Conservation (phyloP, 768 basidiomycete genomes). For the Lactarius akahatsu region DNA sequence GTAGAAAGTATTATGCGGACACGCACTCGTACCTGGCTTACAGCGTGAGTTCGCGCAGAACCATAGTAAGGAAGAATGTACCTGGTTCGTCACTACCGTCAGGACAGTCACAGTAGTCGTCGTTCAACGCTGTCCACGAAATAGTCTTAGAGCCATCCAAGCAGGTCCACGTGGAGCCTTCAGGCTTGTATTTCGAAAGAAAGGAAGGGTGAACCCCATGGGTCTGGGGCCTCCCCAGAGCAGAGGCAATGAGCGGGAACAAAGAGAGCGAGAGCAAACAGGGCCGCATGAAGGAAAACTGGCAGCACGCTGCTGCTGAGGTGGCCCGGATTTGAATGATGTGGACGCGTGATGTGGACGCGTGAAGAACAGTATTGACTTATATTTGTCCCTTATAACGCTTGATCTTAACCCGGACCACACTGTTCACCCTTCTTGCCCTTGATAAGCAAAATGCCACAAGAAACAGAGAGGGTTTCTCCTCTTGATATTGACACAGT, state of each 20-base stretch:
- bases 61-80: slow-evolving; percentile 32
- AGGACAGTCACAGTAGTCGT: slow-evolving; percentile 91
- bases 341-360: slow-evolving; percentile 3
- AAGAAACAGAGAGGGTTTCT: neutral
- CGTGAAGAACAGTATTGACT: slow-evolving; percentile 2
- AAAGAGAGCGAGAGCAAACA: slow-evolving; percentile 12
- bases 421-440: neutral
- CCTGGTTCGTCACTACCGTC: slow-evolving; percentile 98
- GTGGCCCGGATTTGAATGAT: neutral
- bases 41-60: slow-evolving; percentile 9
- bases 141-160: slow-evolving; percentile 79
- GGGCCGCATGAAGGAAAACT: slow-evolving; percentile 13
- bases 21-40: slow-evolving; percentile 76
- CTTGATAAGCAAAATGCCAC: neutral
- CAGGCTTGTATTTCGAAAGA: slow-evolving; percentile 54
- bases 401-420: neutral
- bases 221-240: slow-evolving; percentile 43
- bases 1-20: slow-evolving; percentile 71
- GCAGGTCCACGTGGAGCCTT: slow-evolving; percentile 62
- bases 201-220: slow-evolving; percentile 59
- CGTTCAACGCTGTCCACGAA: slow-evolving; percentile 79
- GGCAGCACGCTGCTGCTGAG: slow-evolving; percentile 3
- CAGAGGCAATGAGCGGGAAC: neutral
- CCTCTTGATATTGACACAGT: neutral
- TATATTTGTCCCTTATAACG: slow-evolving; percentile 2